These are phyloP conservation scores for Curvularia sp. DNA, from an alignment of 2,329 filamentous ascomycete species.

Conservation along the genomic window DNA sequence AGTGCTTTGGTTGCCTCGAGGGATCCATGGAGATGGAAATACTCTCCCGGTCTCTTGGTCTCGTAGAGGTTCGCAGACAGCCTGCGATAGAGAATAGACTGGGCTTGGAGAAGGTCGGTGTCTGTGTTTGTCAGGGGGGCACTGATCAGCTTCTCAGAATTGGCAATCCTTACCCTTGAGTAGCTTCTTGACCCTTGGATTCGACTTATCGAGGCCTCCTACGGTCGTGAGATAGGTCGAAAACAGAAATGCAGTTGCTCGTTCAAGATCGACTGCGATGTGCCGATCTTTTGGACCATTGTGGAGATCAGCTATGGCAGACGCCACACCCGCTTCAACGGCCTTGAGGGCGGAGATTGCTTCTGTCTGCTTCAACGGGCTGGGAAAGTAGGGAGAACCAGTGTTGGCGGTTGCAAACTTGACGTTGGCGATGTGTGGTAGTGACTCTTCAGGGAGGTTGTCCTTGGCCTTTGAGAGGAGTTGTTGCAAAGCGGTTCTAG, in stretches of 20 bases:
- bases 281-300: constrained; percentile 54
- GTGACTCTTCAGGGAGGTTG: constrained; percentile 46
- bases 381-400: constrained; percentile 52
- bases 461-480: constrained; percentile 43
- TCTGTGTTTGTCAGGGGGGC: constrained; percentile 57
- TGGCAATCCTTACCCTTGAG: constrained; percentile 49
- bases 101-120: constrained; percentile 73
- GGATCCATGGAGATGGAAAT: constrained; percentile 78
- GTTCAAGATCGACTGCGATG: constrained; percentile 62
- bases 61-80: constrained; percentile 76
- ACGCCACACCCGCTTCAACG: constrained; percentile 66
- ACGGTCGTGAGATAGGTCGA: constrained; percentile 66
- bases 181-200: constrained; percentile 57
- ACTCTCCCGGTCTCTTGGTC: constrained; percentile 70
- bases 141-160: neutral
- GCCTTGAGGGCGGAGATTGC: constrained; percentile 65
- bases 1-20: constrained; percentile 74
- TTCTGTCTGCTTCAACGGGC: constrained; percentile 62
- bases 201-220: constrained; percentile 56
- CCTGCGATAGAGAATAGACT: constrained; percentile 74
- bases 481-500: constrained; percentile 42
- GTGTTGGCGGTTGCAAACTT: constrained; percentile 49
- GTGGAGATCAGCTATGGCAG: constrained; percentile 65
- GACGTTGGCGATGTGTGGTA: constrained; percentile 39
- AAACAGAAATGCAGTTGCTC: constrained; percentile 64